Percentiles rank a stretch among this genome's conserved stretches.
Conservation (phyloP, 2,329 filamentous ascomycete genomes). For the Alternaria sp. region DNA sequence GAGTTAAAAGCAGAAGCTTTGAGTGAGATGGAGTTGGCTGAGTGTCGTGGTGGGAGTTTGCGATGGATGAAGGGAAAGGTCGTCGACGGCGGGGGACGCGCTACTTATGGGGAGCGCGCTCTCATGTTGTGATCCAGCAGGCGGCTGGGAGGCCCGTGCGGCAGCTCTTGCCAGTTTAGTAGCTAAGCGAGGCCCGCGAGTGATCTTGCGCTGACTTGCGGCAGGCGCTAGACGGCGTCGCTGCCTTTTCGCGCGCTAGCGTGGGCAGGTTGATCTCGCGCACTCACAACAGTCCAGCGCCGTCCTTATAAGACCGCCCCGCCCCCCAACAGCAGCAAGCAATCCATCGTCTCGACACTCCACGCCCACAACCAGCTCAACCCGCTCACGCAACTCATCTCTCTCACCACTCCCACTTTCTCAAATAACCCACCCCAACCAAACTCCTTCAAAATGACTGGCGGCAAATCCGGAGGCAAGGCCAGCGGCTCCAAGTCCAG, state of each 20-base stretch:
- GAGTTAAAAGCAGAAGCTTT: constrained; percentile 19
- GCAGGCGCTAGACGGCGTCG: constrained; percentile 26
- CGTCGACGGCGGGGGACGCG: constrained; percentile 53
- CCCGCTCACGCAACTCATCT: constrained; percentile 27
- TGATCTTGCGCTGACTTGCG: constrained; percentile 34
- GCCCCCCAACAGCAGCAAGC: constrained; percentile 51
- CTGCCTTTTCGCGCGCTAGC: constrained; percentile 42
- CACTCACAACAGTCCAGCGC: constrained; percentile 49
- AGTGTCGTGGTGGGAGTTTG: constrained; percentile 47
- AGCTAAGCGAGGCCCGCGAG: constrained; percentile 36
- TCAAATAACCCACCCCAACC: constrained; percentile 47
- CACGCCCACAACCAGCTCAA: constrained; percentile 42
- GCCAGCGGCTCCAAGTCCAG: constrained; percentile 95
- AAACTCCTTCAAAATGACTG: constrained; percentile 87
- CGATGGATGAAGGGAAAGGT: constrained; percentile 52
- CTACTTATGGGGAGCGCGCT: constrained; percentile 54
- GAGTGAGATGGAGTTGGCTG: constrained; percentile 34
- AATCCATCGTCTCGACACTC: constrained; percentile 52
- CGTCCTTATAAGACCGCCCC: constrained; percentile 53
- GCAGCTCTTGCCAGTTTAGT: constrained; percentile 33
- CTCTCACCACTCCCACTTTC: constrained; percentile 38
- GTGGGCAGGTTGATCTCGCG: constrained; percentile 51
- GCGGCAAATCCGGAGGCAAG: constrained; percentile 99
- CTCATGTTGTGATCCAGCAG: constrained; percentile 52
- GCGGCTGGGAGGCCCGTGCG: constrained; percentile 45